Evolutionary conservation across 495 filamentous ascomycete species (phyloP), one percentile per base, ranked within the genome.

Genomic region (Penicillium alfredii): DNA sequence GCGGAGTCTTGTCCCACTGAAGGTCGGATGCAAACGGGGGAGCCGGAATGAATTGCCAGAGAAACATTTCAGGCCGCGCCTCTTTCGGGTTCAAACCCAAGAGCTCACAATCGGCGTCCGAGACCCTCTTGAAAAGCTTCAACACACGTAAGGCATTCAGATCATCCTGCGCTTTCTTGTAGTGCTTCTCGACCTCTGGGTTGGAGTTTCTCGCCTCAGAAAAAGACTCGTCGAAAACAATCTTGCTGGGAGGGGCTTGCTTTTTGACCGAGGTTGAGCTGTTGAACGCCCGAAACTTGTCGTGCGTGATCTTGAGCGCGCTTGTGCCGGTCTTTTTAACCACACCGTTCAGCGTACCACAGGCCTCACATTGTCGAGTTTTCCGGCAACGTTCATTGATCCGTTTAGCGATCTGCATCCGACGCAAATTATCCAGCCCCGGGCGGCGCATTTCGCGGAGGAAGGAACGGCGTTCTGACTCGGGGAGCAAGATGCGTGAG

Each of bases 11-110:
- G 90, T 22, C 80, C 78, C 5, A 97, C 93, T 0, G 88, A 94
- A 4, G 92, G 92, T 30, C 92, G 76, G 50, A 98, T 94, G 48
- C 85, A 89, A 17, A 96, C 82, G 0, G 92, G 92, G 92, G 88
- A 3, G 88, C 90, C 1, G 92, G 92, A 15, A 98, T 72, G 56
- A 88, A 95, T 58, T 94, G 87, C 92, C 92, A 98, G 12, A 98
- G 72, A 59, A 95, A 94, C 84, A 94, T 94, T 50, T 98, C 92
- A 1, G 92, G 92, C 30, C 89, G 73, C 2, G 88, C 88, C 47
- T 93, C 84, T 18, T 77, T 70, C 20, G 92, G 86, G 45, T 94
- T 77, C 57, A 98, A 74, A 2, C 88, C 88, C 13, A 98, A 63
- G 8, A 98, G 71, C 53, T 97, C 93, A 54, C 89, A 95, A 58